phyloP scores from a whole-genome alignment of 192 early-diverging fungal genomes.

The Rhizoclosmatium globosum region DNA sequence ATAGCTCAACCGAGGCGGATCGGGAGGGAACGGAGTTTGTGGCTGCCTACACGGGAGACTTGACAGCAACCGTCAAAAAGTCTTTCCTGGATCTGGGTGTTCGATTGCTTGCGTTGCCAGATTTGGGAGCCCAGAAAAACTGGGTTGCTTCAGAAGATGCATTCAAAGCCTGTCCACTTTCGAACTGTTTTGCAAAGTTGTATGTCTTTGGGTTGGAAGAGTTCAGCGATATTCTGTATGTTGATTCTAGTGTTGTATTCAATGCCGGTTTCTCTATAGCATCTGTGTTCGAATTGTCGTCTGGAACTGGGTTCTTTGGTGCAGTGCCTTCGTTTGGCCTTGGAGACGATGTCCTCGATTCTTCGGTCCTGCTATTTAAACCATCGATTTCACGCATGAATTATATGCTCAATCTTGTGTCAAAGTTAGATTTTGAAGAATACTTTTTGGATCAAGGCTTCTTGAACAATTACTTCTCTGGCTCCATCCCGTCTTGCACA shows the following conservation, averaged over 20 bases:
- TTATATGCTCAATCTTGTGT: background rate
- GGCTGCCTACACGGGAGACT: background rate
- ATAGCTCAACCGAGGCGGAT: background rate
- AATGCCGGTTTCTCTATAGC: no score
- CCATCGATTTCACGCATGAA: background rate
- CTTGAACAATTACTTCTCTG: background rate
- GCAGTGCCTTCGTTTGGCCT: background rate
- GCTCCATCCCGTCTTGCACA: background rate
- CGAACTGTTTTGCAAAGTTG: slow-evolving; percentile 6
- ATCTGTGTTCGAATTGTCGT: no score
- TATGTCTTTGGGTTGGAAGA: background rate
- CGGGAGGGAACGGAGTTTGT: background rate
- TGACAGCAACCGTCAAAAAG: background rate
- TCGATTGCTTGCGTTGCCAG: background rate
- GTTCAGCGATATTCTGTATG: background rate
- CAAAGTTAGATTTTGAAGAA: background rate
- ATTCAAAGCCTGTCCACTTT: background rate
- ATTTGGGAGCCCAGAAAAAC: background rate
- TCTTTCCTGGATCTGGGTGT: background rate
- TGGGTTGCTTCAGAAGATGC: background rate
- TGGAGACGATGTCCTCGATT: slow-evolving; percentile 1
- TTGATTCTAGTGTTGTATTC: no score
- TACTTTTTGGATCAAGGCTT: background rate
- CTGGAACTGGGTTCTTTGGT: background rate
- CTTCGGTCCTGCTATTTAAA: background rate